Evolutionary conservation across 805 yeast species (phyloP), one percentile per base, ranked within the genome.

Genomic region (Candida namnaoensis): DNA sequence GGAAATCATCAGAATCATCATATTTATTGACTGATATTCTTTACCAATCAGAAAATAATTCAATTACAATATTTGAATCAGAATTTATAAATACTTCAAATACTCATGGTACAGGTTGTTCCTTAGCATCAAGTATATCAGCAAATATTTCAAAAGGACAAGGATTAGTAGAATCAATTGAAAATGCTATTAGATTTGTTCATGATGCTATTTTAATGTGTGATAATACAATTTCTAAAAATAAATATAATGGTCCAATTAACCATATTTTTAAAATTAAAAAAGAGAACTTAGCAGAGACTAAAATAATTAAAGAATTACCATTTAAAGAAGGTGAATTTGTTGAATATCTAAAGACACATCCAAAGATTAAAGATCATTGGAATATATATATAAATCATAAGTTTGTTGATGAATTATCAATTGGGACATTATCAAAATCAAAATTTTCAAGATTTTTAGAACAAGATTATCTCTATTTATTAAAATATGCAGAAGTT

Each of bases 21-120:
- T 9, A 7, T 27, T 9, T 11, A 27, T 27, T 82, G 12, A 62
- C 69, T 11, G 87, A 80, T 54, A 65, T 80, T 1, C 61, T 84
- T 19, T 78, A 73, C 50, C 66, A 74, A 39, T 64, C 74, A 7
- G 41, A 52, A 1, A 49, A 52, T 3, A 64, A 65, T 12, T 46
- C 52, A 2, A 56, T 62, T 38, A 63, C 71, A 0, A 51, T 76
- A 1, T 79, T 69, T 53, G 68, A 65, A 40, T 79, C 82, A 15
- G 60, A 57, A 1, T 70, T 54, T 41, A 54, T 71, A 4, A 52
- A 62, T 7, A 66, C 88, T 0, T 58, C 61, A 3, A 75, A 81
- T 52, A 78, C 86, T 1, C 96, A 88, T 58, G 96, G 96, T 11
- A 86, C 96, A 4, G 96, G 96, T 1, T 88, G 96, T 60, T 84